Conservation (phyloP, 202 grass and related monocot species). For the Hordeum pubiflorum region DNA sequence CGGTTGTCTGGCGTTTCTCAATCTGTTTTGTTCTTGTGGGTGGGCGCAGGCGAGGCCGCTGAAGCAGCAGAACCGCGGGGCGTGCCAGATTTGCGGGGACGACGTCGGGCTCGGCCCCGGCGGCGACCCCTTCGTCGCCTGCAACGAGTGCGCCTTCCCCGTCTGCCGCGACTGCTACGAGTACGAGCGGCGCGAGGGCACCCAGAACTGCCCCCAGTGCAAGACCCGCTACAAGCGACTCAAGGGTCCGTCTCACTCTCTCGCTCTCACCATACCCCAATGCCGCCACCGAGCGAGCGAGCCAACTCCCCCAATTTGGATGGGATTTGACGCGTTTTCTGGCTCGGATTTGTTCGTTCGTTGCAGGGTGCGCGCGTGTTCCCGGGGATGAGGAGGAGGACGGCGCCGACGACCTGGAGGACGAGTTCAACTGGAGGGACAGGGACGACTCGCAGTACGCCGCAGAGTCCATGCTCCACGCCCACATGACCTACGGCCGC, state of each 20-base stretch:
- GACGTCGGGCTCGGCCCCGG: conserved; percentile 58
- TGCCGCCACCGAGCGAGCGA: not conserved
- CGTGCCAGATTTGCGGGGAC: conserved; percentile 95
- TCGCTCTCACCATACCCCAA: too few species aligned
- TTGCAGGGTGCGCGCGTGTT: conserved; percentile 58
- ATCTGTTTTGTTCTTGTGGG: not conserved
- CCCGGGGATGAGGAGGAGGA: conserved; percentile 82
- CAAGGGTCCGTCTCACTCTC: conserved; percentile 40
- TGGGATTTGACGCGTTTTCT: not conserved
- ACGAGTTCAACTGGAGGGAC: conserved; percentile 55
- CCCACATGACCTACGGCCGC: conserved; percentile 73
- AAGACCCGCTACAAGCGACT: conserved; percentile 92
- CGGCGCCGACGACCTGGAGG: conserved; percentile 72
- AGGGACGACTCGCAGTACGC: conserved; percentile 41
- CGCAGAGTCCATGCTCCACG: conserved; percentile 56
- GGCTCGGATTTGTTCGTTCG: not conserved
- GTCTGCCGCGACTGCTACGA: conserved; percentile 91
- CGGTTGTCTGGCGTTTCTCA: not conserved
- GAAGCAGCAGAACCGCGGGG: conserved; percentile 25
- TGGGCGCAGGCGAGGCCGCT: conserved; percentile 38
- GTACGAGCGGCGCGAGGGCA: conserved; percentile 90
- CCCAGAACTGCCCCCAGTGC: conserved; percentile 93
- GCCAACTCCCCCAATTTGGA: not conserved
- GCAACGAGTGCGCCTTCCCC: conserved; percentile 98
- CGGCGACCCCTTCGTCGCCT: conserved; percentile 93